Percentiles rank a stretch among this genome's conserved stretches.
These are phyloP conservation scores for Umbelopsis ramanniana DNA, from an alignment of 192 early-diverging fungal species.

Conservation along the genomic window DNA sequence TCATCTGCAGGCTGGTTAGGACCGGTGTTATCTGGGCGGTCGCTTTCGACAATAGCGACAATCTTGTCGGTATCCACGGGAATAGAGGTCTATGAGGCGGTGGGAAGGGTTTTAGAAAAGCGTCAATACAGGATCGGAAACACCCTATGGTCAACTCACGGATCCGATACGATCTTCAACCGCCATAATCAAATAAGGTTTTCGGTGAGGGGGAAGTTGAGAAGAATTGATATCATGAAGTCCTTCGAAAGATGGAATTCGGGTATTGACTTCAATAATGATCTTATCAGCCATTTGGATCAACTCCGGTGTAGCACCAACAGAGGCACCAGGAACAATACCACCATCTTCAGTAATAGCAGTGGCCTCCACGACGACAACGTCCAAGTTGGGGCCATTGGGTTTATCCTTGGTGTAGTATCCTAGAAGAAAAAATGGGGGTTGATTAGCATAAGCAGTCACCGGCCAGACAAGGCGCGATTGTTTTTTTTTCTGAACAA, in stretches of 20 bases:
- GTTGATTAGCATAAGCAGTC: neutral
- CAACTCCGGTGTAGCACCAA: constrained; percentile 48
- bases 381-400: constrained; percentile 39
- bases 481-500: neutral
- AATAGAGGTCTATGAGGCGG: constrained; percentile 31
- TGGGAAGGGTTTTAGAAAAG: neutral
- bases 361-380: constrained; percentile 47
- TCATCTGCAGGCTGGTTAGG: constrained; percentile 36
- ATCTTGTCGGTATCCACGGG: constrained; percentile 45
- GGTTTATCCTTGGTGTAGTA: constrained; percentile 44
- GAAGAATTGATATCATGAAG: constrained; percentile 44
- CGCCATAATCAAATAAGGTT: constrained; percentile 46
- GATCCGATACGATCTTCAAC: constrained; percentile 44
- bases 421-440: constrained; percentile 17
- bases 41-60: constrained; percentile 42
- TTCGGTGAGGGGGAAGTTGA: constrained; percentile 39
- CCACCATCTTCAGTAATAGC: constrained; percentile 47
- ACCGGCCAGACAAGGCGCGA: neutral
- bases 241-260: constrained; percentile 47
- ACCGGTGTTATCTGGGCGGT: constrained; percentile 40
- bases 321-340: constrained; percentile 48
- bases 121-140: too few relatives aligned
- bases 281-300: constrained; percentile 48
- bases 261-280: constrained; percentile 49
- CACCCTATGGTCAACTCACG: too few relatives aligned